Base-by-base conservation (phyloP, 1,284 basidiomycete genomes). In the Melampsora americana region DNA sequence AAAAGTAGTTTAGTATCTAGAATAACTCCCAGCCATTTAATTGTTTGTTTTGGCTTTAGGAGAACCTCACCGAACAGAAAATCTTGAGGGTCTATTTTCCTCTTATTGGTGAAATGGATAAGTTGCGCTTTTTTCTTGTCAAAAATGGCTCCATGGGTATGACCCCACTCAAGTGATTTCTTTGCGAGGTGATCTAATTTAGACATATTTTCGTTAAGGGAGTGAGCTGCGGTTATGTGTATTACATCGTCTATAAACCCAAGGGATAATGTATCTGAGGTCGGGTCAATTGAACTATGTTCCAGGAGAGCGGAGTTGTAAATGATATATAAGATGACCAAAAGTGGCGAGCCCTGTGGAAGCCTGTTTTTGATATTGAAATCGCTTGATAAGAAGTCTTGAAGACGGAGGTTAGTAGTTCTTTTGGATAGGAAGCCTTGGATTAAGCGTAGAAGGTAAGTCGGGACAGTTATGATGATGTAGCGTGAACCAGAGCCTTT, bases 231-330 rank as follows among this genome's bases (percentile, higher is more conserved):
- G 1, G 39, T 48, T 28, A 69, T 11, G 20, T 69, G 67, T 3
- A 56, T 48, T 5, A 69, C 67, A 56, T 56, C 30, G n/a, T 69
- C n/a, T 1, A 69, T 53, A 32, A 53, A 69, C 0, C 67, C 50
- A 4, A 59, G 28, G 1, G 28, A 69, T 0, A 69, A 11, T 20
- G 11, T 53, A 4, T 14, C 20, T 11, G 48, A 42, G 18, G 4
- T 18, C 2, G 11, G 5, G 0, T 12, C 18, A 6, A 32, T 39
- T 7, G 56, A 56, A 14, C 1, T 0, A n/a, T 46, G 5, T 3
- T 35, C 42, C 5, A 68, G 66, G 5, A 68, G 14, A 1, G 66
- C 6, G 26, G 44, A 50, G 20, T 59, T 69, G n/a, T 69, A 69
- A 4, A 69, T 2, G n/a, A 59, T 69, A 4, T 69, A 59, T 0